These are phyloP conservation scores for Chalciporus sphaerocephalus DNA, from an alignment of 768 basidiomycete genomes.

Conservation along the genomic window DNA sequence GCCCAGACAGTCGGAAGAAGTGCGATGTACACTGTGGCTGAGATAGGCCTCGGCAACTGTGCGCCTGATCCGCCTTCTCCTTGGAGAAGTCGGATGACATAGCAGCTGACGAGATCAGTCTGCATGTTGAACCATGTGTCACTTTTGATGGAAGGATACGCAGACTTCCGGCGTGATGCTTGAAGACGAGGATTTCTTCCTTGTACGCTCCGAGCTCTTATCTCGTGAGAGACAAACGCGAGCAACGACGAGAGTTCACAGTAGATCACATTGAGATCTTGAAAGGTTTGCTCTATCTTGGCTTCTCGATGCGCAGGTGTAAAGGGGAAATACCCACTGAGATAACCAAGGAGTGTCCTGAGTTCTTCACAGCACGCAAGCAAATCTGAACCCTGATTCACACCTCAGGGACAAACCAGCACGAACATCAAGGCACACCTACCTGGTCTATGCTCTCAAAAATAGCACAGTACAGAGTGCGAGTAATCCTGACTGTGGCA, in stretches of 20 bases:
- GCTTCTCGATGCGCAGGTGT: slow-evolving; percentile 48
- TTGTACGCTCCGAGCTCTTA: slow-evolving; percentile 4
- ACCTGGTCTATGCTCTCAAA: slow-evolving; percentile 43
- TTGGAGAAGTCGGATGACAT: slow-evolving; percentile 55
- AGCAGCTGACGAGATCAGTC: slow-evolving; percentile 51
- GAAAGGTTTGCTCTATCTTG: slow-evolving; percentile 65
- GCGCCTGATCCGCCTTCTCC: slow-evolving; percentile 42
- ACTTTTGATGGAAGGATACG: slow-evolving; percentile 14
- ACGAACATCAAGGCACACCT: slow-evolving; percentile 5
- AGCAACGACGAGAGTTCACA: slow-evolving; percentile 72
- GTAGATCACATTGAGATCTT: slow-evolving; percentile 71
- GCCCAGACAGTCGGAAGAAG: slow-evolving; percentile 80
- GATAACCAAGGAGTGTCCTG: slow-evolving; percentile 58
- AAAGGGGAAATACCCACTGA: slow-evolving; percentile 86
- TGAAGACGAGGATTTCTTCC: slow-evolving; percentile 8
- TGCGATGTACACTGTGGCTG: slow-evolving; percentile 53
- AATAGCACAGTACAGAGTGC: slow-evolving; percentile 55
- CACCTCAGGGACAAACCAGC: slow-evolving; percentile 4
- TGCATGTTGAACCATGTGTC: slow-evolving; percentile 34
- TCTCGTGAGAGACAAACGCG: slow-evolving; percentile 35
- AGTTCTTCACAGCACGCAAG: slow-evolving; percentile 44
- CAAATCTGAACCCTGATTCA: slow-evolving; percentile 23
- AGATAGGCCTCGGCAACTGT: slow-evolving; percentile 50
- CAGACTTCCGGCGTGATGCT: slow-evolving; percentile 13
- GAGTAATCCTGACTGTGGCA: slow-evolving; percentile 54